Evolutionary conservation across 2,329 filamentous ascomycete genomes (phyloP).

Genomic region (Fusarium falciforme): DNA sequence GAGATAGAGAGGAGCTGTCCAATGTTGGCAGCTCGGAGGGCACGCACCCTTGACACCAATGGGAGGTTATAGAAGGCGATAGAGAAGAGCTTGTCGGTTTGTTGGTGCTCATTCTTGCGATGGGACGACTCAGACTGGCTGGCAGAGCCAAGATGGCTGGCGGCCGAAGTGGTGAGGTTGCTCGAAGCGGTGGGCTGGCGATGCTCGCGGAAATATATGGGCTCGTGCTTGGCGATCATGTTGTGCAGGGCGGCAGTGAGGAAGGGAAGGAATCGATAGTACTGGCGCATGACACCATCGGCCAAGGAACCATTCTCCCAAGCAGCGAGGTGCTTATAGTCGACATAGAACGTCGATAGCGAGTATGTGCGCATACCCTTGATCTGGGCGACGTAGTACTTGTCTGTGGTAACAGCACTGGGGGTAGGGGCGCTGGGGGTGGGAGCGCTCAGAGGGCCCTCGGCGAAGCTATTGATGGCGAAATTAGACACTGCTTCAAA

Average conservation of each 20-base stretch:
- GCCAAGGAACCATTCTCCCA: slow-evolving; percentile 85
- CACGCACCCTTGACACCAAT: slow-evolving; percentile 85
- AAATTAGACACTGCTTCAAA: slow-evolving; percentile 1
- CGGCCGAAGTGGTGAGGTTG: slow-evolving; percentile 75
- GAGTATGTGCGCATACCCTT: slow-evolving; percentile 78
- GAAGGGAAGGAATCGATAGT: slow-evolving; percentile 95
- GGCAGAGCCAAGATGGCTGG: slow-evolving; percentile 70
- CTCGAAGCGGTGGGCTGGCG: slow-evolving; percentile 84
- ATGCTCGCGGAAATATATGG: slow-evolving; percentile 93
- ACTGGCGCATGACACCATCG: slow-evolving; percentile 87
- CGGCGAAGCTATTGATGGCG: slow-evolving; percentile 66
- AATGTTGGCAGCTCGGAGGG: slow-evolving; percentile 88
- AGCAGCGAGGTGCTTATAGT: slow-evolving; percentile 84
- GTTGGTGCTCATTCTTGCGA: slow-evolving; percentile 90
- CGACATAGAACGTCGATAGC: slow-evolving; percentile 88
- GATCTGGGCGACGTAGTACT: slow-evolving; percentile 88
- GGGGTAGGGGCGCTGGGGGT: slow-evolving; percentile 68
- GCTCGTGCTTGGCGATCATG: slow-evolving; percentile 93
- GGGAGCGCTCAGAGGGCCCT: slow-evolving; percentile 70
- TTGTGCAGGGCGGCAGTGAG: slow-evolving; percentile 90
- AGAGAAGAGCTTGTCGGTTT: slow-evolving; percentile 96
- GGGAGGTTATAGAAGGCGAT: slow-evolving; percentile 94
- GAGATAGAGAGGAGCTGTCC: slow-evolving; percentile 95
- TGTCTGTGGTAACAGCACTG: slow-evolving; percentile 79
- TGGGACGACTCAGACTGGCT: slow-evolving; percentile 75